Evolutionary conservation across 805 yeast species (phyloP), one percentile per base, ranked within the genome.

Genomic region (Nakazawaea peltata): DNA sequence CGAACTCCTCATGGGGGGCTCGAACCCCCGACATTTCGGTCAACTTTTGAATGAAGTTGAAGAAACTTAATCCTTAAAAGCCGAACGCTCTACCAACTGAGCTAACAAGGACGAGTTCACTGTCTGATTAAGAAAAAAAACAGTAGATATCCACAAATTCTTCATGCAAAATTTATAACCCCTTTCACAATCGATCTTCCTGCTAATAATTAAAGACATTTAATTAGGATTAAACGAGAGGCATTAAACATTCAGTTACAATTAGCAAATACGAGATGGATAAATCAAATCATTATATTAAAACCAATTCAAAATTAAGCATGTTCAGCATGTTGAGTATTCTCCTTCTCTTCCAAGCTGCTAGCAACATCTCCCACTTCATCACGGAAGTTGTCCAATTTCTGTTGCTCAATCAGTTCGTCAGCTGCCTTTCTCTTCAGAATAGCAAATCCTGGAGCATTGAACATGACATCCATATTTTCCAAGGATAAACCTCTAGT

Each of bases 21-120:
- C 39, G 59, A 59, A 37, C 40, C 40, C 40, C 35, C 36, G 40
- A 37, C 40, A 37, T 37, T 37, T 37, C 40, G 40, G 40, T 37
- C 40, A 33, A 37, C 40, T 37, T 37, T 25, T 35, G 30, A 34
- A 27, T 19, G n/a, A 25, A 25, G 24, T 19, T 32, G 19, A 23
- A 15, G 34, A 37, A 37, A 28, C 34, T 32, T 28, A 29, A 18
- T 37, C 53, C 65, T 53, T 69, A 69, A 69, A 69, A 71, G 77
- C 74, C 76, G 75, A 70, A 69, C 76, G 76, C 76, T 71, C 76
- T 68, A 71, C 76, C 77, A 70, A 71, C 76, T 70, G 77, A 71
- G 76, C 77, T 71, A 71, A 60, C 57, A 49, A 54, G 66, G 67
- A 61, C 46, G 51, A 35, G 39, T 35, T 29, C 39, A 26, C 34